Conservation (phyloP, 176 grass and related monocot species). For the Alloteropsis semialata region DNA sequence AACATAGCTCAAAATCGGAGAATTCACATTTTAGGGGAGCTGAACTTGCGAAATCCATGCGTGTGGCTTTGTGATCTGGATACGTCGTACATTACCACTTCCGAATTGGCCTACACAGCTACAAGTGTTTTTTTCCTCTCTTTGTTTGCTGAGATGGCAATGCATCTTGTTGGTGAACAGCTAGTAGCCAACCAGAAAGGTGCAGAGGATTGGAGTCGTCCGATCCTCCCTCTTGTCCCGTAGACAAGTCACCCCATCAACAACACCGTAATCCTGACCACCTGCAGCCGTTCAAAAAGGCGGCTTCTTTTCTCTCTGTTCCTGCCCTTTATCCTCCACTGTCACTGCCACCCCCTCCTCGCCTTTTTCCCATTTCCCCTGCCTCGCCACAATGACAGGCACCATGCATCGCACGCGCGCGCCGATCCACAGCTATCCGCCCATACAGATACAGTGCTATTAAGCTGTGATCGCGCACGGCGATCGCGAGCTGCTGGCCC, state of each 20-base stretch:
- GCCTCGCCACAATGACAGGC: not conserved
- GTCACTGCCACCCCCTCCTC: not conserved
- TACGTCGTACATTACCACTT: not conserved
- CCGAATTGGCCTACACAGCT: not conserved
- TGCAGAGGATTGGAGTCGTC: not conserved
- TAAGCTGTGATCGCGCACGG: too few species aligned
- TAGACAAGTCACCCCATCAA: not conserved
- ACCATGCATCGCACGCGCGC: not conserved
- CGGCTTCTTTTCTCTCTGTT: too few species aligned
- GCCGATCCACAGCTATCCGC: constrained; percentile 20
- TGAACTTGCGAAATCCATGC: too few species aligned
- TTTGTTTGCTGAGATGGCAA: not conserved
- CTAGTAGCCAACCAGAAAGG: not conserved
- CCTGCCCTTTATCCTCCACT: too few species aligned
- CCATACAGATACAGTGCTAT: too few species aligned
- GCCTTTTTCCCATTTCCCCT: not conserved
- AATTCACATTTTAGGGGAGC: too few species aligned
- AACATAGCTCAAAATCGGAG: not conserved
- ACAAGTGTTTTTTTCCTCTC: too few species aligned
- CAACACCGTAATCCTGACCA: not conserved
- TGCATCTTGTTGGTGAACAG: not conserved
- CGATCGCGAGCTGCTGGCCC: not conserved
- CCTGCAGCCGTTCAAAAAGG: not conserved
- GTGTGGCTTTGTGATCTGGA: too few species aligned
- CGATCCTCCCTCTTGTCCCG: not conserved